A percentile compares a stretch with the other conserved stretches of the same genome.
Evolutionary conservation across 768 basidiomycete genomes (phyloP).

Genomic region (Pisolithus orientalis): DNA sequence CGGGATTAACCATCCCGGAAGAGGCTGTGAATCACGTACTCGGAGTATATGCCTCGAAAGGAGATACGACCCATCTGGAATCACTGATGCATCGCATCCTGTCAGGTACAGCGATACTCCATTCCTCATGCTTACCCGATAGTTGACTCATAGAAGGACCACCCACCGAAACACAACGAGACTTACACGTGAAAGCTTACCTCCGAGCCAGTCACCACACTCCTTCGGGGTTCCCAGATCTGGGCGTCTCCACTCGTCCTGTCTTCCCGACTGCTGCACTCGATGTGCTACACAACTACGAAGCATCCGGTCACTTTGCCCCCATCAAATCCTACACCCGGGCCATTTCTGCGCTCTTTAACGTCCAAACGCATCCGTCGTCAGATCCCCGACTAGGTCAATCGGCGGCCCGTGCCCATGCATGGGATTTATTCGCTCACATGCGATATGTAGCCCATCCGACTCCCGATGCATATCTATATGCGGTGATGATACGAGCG

Average conservation of each 20-base stretch:
- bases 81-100: conserved; percentile 36
- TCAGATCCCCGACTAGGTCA: conserved; percentile 21
- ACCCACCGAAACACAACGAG: conserved; percentile 53
- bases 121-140: not conserved
- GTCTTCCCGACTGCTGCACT: conserved; percentile 60
- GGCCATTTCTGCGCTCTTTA: conserved; percentile 54
- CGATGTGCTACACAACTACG: conserved; percentile 64
- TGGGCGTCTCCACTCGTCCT: conserved; percentile 12
- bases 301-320: conserved; percentile 52
- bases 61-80: conserved; percentile 43
- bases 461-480: conserved; percentile 63
- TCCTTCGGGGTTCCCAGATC: no score
- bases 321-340: conserved; percentile 73
- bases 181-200: conserved; percentile 68
- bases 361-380: conserved; percentile 30
- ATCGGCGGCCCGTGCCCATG: conserved; percentile 60
- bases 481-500: conserved; percentile 81
- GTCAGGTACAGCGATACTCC: conserved; percentile 31
- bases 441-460: conserved; percentile 96
- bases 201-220: conserved; percentile 23
- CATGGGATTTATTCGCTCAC: conserved; percentile 92
- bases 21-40: conserved; percentile 43
- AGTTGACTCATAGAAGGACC: conserved; percentile 14
- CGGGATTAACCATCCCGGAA: conserved; percentile 36
- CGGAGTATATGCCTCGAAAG: conserved; percentile 39